Evolutionary conservation across 768 basidiomycete genomes (phyloP), one percentile per base, ranked within the genome.

Genomic region (Trametes cingulata): DNA sequence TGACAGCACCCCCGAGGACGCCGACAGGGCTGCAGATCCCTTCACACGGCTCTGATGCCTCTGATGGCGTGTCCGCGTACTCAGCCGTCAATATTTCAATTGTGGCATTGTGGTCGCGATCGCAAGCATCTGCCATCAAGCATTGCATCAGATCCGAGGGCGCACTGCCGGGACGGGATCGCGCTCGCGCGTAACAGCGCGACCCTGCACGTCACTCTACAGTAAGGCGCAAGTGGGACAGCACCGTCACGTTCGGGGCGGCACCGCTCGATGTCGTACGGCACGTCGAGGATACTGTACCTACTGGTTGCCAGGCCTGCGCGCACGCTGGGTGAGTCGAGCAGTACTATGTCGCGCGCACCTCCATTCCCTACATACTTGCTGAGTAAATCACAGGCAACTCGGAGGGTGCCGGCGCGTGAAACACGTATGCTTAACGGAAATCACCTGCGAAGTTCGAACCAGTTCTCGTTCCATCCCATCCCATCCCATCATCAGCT

Each of bases 41-140:
- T 61, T 61, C 60, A 54, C 60, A 61, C 60, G 60, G 22, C 17
- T 20, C 9, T 61, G 60, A 61, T 61, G 47, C 24, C 35, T 56
- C 55, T 57, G 56, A 57, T 57, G 25, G 39, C 6, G 19, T 3
- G 19, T 20, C 3, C 45, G 42, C 42, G 20, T 20, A 43, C 42
- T 20, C 17, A 20, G 42, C n/a, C 19, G 3, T 20, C 6, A 17
- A 25, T 41, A 41, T n/a, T n/a, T n/a, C n/a, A n/a, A n/a, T n/a
- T n/a, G n/a, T n/a, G n/a, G n/a, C n/a, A n/a, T n/a, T n/a, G n/a
- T n/a, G n/a, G n/a, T n/a, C n/a, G n/a, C n/a, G n/a, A n/a, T n/a
- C n/a, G n/a, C n/a, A n/a, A n/a, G n/a, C n/a, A n/a, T n/a, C n/a
- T n/a, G n/a, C n/a, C n/a, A n/a, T n/a, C n/a, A n/a, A n/a, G n/a